Evolutionary conservation across 2,329 filamentous ascomycete genomes (phyloP).

Genomic region (Raffaelea albimanens): DNA sequence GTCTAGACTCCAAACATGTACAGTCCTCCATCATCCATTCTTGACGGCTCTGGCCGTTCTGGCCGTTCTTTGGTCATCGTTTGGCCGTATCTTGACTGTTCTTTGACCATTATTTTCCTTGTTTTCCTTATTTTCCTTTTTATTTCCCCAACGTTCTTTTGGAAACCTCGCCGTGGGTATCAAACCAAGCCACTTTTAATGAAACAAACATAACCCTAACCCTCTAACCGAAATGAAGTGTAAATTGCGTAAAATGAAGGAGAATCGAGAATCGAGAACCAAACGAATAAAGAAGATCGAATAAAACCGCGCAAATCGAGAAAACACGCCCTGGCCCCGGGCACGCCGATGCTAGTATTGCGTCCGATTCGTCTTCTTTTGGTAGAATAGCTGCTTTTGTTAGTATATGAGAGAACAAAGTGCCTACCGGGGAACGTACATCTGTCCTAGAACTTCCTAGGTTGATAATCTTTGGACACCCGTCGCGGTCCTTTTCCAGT

Average conservation of each 20-base stretch:
- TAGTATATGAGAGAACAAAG: constrained; percentile 16
- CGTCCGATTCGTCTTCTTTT: constrained; percentile 57
- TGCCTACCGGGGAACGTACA: too few species aligned
- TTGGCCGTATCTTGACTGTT: background rate
- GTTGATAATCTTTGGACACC: constrained; percentile 99
- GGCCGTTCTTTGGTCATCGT: constrained; percentile 4
- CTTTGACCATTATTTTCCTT: constrained; percentile 15
- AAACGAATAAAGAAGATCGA: too few species aligned
- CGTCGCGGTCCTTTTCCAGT: constrained; percentile 92
- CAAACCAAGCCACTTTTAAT: too few species aligned
- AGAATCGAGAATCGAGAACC: background rate
- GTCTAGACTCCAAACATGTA: too few species aligned
- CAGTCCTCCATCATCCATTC: too few species aligned
- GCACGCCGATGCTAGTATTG: constrained; percentile 41
- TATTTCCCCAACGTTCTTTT: too few species aligned
- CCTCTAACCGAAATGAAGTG: too few species aligned
- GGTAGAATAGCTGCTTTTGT: constrained; percentile 45
- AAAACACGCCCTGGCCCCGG: constrained; percentile 35
- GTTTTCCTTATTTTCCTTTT: constrained; percentile 3
- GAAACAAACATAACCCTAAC: too few species aligned
- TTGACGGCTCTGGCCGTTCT: too few species aligned
- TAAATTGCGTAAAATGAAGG: too few species aligned
- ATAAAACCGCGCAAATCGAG: background rate
- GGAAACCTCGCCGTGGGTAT: too few species aligned
- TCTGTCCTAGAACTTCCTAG: constrained; percentile 92